Evolutionary conservation across 192 early-diverging fungal species (phyloP).

Genomic region (Podila minutissima): DNA sequence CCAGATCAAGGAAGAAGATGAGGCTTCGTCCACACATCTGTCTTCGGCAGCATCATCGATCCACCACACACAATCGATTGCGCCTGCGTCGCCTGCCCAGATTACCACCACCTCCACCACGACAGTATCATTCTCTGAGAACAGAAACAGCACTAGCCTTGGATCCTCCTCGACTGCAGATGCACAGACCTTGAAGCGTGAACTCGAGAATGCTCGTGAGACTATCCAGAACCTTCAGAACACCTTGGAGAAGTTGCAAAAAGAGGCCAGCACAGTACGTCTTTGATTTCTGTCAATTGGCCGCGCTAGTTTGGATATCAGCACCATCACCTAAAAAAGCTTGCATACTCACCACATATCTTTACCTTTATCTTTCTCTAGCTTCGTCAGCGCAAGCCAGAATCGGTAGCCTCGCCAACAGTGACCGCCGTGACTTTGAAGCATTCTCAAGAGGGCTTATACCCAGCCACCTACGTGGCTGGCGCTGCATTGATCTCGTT

Average conservation of each 20-base stretch:
- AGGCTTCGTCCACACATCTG: conserved; percentile 10
- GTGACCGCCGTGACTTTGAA: conserved; percentile 43
- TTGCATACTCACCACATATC: not conserved
- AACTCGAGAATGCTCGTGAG: conserved; percentile 51
- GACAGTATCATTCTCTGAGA: not conserved
- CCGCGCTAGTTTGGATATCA: conserved; percentile 5
- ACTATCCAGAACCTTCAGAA: conserved; percentile 51
- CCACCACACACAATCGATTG: conserved; percentile 7
- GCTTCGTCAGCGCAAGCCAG: conserved; percentile 44
- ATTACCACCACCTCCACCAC: conserved; percentile 24
- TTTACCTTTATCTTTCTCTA: conserved; percentile 7
- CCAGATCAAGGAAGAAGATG: conserved; percentile 37
- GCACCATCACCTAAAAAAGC: not conserved
- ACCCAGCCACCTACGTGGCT: conserved; percentile 68
- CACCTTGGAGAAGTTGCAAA: conserved; percentile 27
- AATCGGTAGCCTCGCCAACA: conserved; percentile 14
- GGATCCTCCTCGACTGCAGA: not conserved
- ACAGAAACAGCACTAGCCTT: conserved; percentile 2
- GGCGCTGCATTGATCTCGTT: conserved; percentile 68
- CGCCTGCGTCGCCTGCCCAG: conserved; percentile 32
- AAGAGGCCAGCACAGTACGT: conserved; percentile 47
- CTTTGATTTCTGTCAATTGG: conserved; percentile 8
- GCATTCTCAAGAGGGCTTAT: conserved; percentile 62
- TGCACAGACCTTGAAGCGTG: conserved; percentile 13
- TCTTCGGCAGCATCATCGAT: conserved; percentile 18